Percentiles rank a stretch among this genome's conserved stretches.
These are phyloP conservation scores for Neoconidiobolus thromboides DNA, from an alignment of 371 early-diverging fungal genomes.

Conservation along the genomic window DNA sequence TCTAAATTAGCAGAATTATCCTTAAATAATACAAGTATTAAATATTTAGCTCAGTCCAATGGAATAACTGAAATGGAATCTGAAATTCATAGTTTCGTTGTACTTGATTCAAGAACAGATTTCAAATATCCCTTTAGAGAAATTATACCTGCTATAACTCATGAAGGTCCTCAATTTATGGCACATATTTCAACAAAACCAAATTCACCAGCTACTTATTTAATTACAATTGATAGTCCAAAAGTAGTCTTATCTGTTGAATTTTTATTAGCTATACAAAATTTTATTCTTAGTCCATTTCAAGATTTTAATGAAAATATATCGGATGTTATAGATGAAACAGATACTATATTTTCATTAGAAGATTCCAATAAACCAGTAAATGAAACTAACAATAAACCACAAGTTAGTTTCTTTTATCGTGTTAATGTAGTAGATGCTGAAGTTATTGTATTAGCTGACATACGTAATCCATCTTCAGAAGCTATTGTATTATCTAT, in stretches of 20 bases:
- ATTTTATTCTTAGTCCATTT: conserved; percentile 50
- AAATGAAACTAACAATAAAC: conserved; percentile 5
- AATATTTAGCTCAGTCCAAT: conserved; percentile 38
- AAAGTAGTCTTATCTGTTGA: conserved; percentile 70
- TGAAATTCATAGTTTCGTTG: conserved; percentile 43
- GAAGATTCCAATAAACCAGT: conserved; percentile 7
- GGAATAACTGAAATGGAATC: conserved; percentile 52
- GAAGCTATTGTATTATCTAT: conserved; percentile 79
- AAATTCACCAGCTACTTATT: conserved; percentile 18
- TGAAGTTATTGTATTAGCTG: conserved; percentile 72
- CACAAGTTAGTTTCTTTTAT: conserved; percentile 20
- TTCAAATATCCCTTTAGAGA: conserved; percentile 62
- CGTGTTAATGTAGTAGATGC: conserved; percentile 62
- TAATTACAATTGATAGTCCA: conserved; percentile 64
- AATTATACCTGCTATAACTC: conserved; percentile 45
- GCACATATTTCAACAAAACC: conserved; percentile 11
- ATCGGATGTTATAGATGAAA: not conserved
- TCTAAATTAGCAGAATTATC: conserved; percentile 30
- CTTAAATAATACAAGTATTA: conserved; percentile 29
- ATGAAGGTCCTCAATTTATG: conserved; percentile 42
- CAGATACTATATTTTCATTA: conserved; percentile 2
- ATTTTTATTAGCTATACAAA: conserved; percentile 46
- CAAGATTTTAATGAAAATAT: not conserved
- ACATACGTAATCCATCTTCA: conserved; percentile 43
- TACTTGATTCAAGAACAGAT: conserved; percentile 57